Conservation (phyloP, 176 grass and related monocot genomes). For the Elaeis guineensis region DNA sequence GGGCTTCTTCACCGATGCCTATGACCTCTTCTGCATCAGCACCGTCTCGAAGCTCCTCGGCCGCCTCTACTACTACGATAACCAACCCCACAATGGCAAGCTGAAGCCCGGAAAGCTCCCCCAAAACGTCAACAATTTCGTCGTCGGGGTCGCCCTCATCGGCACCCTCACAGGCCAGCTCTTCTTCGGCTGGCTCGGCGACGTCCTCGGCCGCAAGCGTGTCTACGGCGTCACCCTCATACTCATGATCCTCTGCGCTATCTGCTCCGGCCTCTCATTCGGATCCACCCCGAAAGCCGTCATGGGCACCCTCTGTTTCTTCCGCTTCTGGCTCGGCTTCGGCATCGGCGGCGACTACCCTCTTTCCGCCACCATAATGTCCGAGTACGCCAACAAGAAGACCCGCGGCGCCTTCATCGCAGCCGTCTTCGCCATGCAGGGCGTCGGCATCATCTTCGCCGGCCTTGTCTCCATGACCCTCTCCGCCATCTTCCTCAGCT, state of each 20-base stretch:
- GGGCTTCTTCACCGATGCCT: slow-evolving; percentile 25
- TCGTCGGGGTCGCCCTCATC: slow-evolving; percentile 27
- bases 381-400: slow-evolving; percentile 55
- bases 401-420: slow-evolving; percentile 26
- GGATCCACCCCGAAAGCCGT: slow-evolving; percentile 13
- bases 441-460: slow-evolving; percentile 31
- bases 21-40: slow-evolving; percentile 21
- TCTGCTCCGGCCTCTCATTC: slow-evolving; percentile 19
- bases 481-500: slow-evolving; percentile 23
- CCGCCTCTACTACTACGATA: slow-evolving; percentile 33
- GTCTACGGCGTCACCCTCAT: slow-evolving; percentile 24
- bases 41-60: slow-evolving; percentile 49
- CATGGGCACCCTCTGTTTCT: slow-evolving; percentile 50
- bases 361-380: slow-evolving; percentile 26
- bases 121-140: neutral
- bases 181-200: slow-evolving; percentile 41
- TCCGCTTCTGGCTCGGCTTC: slow-evolving; percentile 4
- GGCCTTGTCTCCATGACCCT: slow-evolving; percentile 45
- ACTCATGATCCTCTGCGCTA: slow-evolving; percentile 8
- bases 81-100: no score
- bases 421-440: no score
- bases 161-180: slow-evolving; percentile 52
- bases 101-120: slow-evolving; percentile 20
- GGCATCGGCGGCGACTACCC: no score
- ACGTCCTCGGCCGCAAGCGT: slow-evolving; percentile 33